Evolutionary conservation across 129 eudicot genomes (phyloP).

Genomic region (Kitagawia praeruptora): DNA sequence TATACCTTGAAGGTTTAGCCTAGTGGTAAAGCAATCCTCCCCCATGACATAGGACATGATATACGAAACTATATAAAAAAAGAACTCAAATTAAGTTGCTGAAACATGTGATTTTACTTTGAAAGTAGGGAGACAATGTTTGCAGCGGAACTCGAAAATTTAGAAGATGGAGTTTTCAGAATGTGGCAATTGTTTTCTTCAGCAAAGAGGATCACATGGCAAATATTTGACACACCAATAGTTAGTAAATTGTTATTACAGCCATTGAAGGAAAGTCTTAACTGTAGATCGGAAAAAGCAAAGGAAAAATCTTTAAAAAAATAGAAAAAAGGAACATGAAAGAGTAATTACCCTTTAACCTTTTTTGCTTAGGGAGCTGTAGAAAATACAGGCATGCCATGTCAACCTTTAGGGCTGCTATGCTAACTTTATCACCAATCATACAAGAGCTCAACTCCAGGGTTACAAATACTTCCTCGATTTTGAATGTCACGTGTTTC

Average conservation of each 20-base stretch:
- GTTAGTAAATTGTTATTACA: background rate
- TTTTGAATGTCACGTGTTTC: slow-evolving; percentile 57
- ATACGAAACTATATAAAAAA: no score
- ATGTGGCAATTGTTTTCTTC: no score
- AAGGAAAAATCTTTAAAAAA: background rate
- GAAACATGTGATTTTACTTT: no score
- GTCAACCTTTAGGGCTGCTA: slow-evolving; percentile 53
- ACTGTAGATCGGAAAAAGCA: slow-evolving; percentile 5
- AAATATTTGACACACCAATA: no score
- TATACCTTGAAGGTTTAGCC: no score
- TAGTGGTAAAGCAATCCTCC: no score
- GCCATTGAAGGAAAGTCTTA: background rate
- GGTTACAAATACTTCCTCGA: slow-evolving; percentile 54
- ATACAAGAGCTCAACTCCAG: slow-evolving; percentile 33
- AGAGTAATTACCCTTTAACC: slow-evolving; percentile 59
- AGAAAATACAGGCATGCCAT: slow-evolving; percentile 75
- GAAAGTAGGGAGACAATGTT: no score
- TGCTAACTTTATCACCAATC: slow-evolving; percentile 38
- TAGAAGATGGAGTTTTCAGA: no score
- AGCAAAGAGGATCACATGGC: no score
- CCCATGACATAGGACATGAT: no score
- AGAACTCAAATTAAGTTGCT: no score
- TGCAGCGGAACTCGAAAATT: no score
- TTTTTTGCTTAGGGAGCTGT: slow-evolving; percentile 52
- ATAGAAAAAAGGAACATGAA: background rate